Evolutionary conservation across 192 early-diverging fungal genomes (phyloP).

Genomic region (Umbelopsis isabellina): DNA sequence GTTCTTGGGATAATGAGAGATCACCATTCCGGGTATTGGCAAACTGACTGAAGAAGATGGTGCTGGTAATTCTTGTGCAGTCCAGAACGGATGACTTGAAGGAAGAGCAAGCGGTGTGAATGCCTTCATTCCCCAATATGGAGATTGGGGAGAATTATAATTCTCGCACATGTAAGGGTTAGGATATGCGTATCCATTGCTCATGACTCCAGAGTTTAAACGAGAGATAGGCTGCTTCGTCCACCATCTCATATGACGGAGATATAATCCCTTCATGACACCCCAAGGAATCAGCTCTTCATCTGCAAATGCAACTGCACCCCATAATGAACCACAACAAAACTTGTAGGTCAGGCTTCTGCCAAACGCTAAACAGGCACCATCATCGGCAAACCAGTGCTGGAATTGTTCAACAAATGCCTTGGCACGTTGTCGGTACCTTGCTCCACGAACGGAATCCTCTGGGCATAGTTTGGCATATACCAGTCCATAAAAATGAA

Average conservation of each 20-base stretch:
- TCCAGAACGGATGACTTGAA: constrained; percentile 15
- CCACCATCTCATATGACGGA: constrained; percentile 32
- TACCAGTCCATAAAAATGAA: constrained; percentile 20
- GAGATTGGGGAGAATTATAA: constrained; percentile 27
- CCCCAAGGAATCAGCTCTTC: constrained; percentile 28
- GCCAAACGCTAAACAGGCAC: constrained; percentile 19
- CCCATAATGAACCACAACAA: constrained; percentile 18
- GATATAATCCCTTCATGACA: constrained; percentile 26
- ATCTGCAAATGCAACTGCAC: constrained; percentile 18
- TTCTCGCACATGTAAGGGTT: constrained; percentile 18
- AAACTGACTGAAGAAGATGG: background rate
- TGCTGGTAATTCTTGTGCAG: constrained; percentile 12
- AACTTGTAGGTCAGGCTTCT: constrained; percentile 19
- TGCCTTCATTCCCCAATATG: constrained; percentile 26
- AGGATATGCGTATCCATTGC: constrained; percentile 22
- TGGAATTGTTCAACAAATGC: constrained; percentile 19
- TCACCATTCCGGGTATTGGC: constrained; percentile 25
- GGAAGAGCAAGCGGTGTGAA: constrained; percentile 17
- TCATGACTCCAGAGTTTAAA: constrained; percentile 1
- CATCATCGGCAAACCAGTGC: constrained; percentile 32
- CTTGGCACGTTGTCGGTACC: constrained; percentile 11
- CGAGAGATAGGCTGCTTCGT: constrained; percentile 26
- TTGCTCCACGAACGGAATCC: constrained; percentile 7
- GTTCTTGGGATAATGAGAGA: constrained; percentile 24
- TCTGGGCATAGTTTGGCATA: constrained; percentile 22